Conservation (phyloP, 179 eudicot species). For the Carnegiea gigantea region DNA sequence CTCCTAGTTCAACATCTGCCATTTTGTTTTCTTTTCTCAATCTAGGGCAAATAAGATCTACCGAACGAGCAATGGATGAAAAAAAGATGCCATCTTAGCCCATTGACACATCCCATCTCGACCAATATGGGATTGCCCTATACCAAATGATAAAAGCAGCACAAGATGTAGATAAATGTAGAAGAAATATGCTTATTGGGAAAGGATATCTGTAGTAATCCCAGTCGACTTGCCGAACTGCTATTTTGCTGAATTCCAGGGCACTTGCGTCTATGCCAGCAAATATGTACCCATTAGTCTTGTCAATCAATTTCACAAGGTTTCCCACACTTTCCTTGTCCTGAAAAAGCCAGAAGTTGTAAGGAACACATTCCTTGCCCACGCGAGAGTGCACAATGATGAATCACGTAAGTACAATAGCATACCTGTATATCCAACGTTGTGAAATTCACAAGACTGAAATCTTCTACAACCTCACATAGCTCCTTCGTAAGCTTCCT, state of each 20-base stretch:
- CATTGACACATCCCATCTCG: neutral
- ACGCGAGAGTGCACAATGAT: conserved; percentile 2
- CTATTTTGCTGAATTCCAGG: conserved; percentile 89
- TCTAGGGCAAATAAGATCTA: too few relatives aligned
- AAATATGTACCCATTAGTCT: conserved; percentile 87
- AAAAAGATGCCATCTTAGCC: neutral
- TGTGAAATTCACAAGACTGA: conserved; percentile 72
- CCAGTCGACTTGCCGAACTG: conserved; percentile 81
- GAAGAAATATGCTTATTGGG: neutral
- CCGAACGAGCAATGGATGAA: too few relatives aligned
- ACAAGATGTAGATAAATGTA: neutral
- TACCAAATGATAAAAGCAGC: neutral
- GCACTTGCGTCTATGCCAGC: conserved; percentile 81
- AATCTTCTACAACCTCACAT: conserved; percentile 78
- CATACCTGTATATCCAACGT: conserved; percentile 94
- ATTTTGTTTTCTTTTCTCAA: too few relatives aligned
- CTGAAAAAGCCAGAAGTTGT: conserved; percentile 37
- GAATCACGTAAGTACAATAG: conserved; percentile 4
- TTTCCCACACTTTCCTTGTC: conserved; percentile 95
- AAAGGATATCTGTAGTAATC: conserved; percentile 98
- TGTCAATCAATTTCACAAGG: conserved; percentile 87
- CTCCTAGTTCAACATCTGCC: too few relatives aligned
- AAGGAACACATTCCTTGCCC: neutral
- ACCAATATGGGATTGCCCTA: neutral
- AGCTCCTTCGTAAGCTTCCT: conserved; percentile 93